Base-by-base conservation (phyloP, 768 basidiomycete genomes). In the Hygrophorus russula region DNA sequence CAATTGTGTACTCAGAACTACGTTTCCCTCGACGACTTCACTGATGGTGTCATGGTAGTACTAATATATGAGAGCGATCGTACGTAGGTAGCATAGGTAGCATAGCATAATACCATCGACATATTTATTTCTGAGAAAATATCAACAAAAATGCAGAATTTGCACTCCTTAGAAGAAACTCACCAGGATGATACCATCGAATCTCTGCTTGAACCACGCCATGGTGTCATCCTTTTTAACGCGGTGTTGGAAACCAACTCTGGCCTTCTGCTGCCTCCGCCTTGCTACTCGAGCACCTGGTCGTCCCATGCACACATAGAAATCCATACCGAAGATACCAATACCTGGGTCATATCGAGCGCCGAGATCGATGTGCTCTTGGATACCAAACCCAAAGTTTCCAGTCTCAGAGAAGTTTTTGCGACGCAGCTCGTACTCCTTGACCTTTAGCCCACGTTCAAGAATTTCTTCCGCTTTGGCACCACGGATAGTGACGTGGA, bases 271-370 rank as follows among this genome's bases (percentile, higher is more conserved):
- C 66, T 85, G 78, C 71, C 85, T 96, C 69, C 93, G 73, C 70
- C 78, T 78, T 54, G 93, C 81, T 35, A 99, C 88, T 48, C 93
- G 86, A 56, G 71, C 78, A 53, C 94, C 94, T 41, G 93, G 91
- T 56, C 94, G 81, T 53, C 91, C 92, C 92, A 99, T 94, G 48
- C 94, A 90, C 53, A 88, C 85, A 60, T 81, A 93, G 71, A 99
- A 98, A 71, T 99, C 94, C 94, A 97, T 97, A 53, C 94, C 94
- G 62, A 97, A 97, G 66, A 98, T 97, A 80, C 94, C 94, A 59
- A 99, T 97, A 59, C 77, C 75, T 49, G 94, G 94, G 66, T 99
- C 94, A 70, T 99, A 99, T 60, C 94, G 81, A 57, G 94, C 94
- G 60, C 94, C 94, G 52, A 99, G 72, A 67, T 99, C 94, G 67